A percentile compares a stretch with the other conserved stretches of the same genome.
Conservation (phyloP, 202 grass and related monocot species). For the Musa balbisiana region DNA sequence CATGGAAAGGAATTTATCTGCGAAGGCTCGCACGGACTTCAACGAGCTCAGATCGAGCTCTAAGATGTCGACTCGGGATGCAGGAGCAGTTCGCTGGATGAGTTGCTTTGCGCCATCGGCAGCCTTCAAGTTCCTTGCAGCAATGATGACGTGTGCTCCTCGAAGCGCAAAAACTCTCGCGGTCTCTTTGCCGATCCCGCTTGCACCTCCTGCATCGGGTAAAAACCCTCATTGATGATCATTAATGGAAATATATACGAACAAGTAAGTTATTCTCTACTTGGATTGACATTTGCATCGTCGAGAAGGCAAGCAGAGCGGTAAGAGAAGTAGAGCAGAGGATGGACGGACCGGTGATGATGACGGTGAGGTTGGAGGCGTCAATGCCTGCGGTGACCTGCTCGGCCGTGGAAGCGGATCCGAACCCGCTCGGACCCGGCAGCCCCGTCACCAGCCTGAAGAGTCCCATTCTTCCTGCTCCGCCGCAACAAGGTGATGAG, state of each 20-base stretch:
- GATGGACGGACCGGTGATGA: neutral
- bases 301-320: neutral
- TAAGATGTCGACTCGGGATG: conserved; percentile 49
- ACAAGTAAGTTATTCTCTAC: neutral
- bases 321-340: neutral
- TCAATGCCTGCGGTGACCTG: conserved; percentile 12
- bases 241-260: neutral
- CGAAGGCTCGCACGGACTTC: conserved; percentile 67
- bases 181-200: conserved; percentile 91
- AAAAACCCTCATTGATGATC: neutral
- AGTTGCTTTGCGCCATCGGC: conserved; percentile 54
- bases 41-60: conserved; percentile 87
- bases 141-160: conserved; percentile 83
- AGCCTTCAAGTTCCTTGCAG: conserved; percentile 83
- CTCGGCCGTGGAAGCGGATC: conserved; percentile 18
- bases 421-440: conserved; percentile 10
- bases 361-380: conserved; percentile 17
- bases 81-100: conserved; percentile 44
- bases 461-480: conserved; percentile 2
- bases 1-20: conserved; percentile 65
- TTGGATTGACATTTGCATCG: too few species aligned
- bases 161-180: conserved; percentile 70
- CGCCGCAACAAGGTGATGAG: neutral
- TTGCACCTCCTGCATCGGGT: conserved; percentile 48
- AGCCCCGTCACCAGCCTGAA: conserved; percentile 8